A percentile compares a stretch with the other conserved stretches of the same genome.
Conservation (phyloP, 768 basidiomycete species). For the Boletus vermiculosoides region DNA sequence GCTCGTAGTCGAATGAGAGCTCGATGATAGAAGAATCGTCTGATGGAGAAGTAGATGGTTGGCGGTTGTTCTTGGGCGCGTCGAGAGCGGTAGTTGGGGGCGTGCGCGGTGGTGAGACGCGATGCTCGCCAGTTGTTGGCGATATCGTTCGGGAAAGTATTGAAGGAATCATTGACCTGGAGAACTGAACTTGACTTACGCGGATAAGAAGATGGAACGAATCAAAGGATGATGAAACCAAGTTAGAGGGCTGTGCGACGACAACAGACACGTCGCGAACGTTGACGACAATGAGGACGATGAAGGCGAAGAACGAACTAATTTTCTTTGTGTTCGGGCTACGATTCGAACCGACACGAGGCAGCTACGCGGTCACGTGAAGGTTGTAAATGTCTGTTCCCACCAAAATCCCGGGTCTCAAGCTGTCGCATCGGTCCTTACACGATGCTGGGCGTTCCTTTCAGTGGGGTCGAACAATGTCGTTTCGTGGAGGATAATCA, state of each 20-base stretch:
- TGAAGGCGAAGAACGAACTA: slow-evolving; percentile 11
- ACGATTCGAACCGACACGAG: slow-evolving; percentile 35
- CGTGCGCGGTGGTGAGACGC: slow-evolving; percentile 32
- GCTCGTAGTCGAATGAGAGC: slow-evolving; percentile 48
- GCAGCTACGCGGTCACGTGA: slow-evolving; percentile 36
- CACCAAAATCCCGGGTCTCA: not conserved
- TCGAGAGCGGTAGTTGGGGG: slow-evolving; percentile 30
- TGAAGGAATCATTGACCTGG: slow-evolving; percentile 22
- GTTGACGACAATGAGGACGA: slow-evolving; percentile 17
- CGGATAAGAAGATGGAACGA: not conserved
- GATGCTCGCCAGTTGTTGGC: slow-evolving; percentile 30
- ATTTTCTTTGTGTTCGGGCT: slow-evolving; percentile 28
- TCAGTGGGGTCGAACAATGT: too few species aligned
- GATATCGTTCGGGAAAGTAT: slow-evolving; percentile 26
- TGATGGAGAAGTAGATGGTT: slow-evolving; percentile 37
- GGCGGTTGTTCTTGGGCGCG: slow-evolving; percentile 33
- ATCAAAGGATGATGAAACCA: not conserved
- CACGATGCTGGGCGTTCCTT: too few species aligned
- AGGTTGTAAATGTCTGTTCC: slow-evolving; percentile 20
- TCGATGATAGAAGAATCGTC: slow-evolving; percentile 48
- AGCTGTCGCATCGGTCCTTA: too few species aligned
- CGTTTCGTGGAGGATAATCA: too few species aligned
- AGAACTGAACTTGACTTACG: slow-evolving; percentile 14
- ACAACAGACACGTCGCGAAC: slow-evolving; percentile 19
- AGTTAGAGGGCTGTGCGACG: not conserved